Evolutionary conservation across 164 flowering plant species (phyloP), one percentile per base, ranked within the genome.

Genomic region (Warburgia ugandensis): DNA sequence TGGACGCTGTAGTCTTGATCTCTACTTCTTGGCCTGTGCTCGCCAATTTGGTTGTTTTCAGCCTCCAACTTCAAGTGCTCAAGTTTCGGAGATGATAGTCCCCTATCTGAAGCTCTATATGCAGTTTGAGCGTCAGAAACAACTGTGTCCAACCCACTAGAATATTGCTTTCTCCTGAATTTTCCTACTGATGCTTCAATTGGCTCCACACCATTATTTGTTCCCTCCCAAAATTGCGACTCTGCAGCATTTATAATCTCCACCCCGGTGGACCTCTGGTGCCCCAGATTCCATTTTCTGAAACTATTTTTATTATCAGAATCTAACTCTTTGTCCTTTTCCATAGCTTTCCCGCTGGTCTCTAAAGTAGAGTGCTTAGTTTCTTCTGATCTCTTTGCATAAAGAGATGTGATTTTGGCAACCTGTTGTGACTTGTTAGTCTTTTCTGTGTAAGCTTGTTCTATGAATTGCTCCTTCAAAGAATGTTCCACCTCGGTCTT

Each of bases 401-500:
- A 27, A n/a, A 45, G 20, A 7, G 37, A 8, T 31, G 12, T 19
- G 13, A 25, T 25, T 23, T 14, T n/a, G n/a, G n/a, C n/a, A n/a
- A 41, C 44, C 29, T 11, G 11, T 4, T 39, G 12, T 16, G 20
- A 14, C 55, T 54, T 23, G 62, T 21, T 58, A 44, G 41, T 50
- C 28, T 43, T 52, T 30, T 53, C 55, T 25, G 31, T 48, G 36
- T 28, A 52, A 12, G 32, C 20, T 41, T 67, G 68, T 42, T 60
- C 44, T 17, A 30, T 12, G 11, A 6, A 27, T 13, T 45, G 20
- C 21, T 44, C 67, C 17, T 56, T 58, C 9, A 38, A 26, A 46
- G 45, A 8, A 33, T 40, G 31, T 56, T 65, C 62, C 39, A 16
- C 33, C 23, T 54, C 58, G 50, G 20, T 52, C 42, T 45, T 75